Percentiles rank a stretch among this genome's conserved stretches.
These are phyloP conservation scores for Calophaca sinica DNA, from an alignment of 306 rosid species.

Conservation along the genomic window DNA sequence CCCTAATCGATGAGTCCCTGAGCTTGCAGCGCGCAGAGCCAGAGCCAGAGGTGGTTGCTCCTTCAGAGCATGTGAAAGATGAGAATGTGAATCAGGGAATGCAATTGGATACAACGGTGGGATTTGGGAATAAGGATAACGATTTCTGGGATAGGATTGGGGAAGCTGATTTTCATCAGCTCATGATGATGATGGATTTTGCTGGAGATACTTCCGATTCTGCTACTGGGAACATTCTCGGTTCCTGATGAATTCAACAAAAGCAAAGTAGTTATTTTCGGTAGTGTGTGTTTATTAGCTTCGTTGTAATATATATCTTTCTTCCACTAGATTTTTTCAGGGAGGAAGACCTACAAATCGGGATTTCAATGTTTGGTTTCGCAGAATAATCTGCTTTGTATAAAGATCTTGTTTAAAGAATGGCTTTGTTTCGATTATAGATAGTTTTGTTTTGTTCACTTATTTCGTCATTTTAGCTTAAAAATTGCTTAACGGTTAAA, in stretches of 20 bases:
- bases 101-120: not conserved
- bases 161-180: slow-evolving; percentile 58
- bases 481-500: too few species aligned
- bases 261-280: not conserved
- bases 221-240: slow-evolving; percentile 48
- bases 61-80: not conserved
- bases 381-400: slow-evolving; percentile 22
- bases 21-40: not conserved
- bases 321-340: slow-evolving; percentile 39
- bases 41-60: not conserved
- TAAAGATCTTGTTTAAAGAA: not conserved
- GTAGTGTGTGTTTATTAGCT: not conserved
- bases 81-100: slow-evolving; percentile 20
- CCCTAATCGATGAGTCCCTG: slow-evolving; percentile 60
- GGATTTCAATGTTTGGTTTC: not conserved
- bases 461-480: not conserved
- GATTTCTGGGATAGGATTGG: slow-evolving; percentile 62
- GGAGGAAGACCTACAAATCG: slow-evolving; percentile 21
- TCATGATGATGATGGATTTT: slow-evolving; percentile 61
- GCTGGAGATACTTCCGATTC: slow-evolving; percentile 58
- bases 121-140: slow-evolving; percentile 20
- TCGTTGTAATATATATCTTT: not conserved
- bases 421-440: not conserved
- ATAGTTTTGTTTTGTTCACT: not conserved
- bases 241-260: slow-evolving; percentile 30